Conservation (phyloP, 139 green algal species). For the Zygnema cylindricum region DNA sequence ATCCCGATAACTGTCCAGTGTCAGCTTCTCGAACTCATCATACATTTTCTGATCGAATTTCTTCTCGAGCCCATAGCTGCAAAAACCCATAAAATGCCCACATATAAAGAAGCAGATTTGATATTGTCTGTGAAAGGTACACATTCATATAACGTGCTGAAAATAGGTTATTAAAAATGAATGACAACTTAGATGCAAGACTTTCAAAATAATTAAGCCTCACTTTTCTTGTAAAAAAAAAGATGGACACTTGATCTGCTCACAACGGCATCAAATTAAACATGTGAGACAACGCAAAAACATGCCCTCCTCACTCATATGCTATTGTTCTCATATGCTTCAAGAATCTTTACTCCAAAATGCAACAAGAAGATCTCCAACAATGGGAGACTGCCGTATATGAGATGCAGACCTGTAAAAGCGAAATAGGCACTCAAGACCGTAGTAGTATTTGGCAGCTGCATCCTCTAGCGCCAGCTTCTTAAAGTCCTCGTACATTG, state of each 20-base stretch:
- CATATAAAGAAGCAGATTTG: slow-evolving; percentile 7
- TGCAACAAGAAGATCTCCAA: too few relatives aligned
- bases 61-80: slow-evolving; percentile 92
- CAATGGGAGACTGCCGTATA: too few relatives aligned
- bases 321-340: too few relatives aligned
- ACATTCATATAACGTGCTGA: too few relatives aligned
- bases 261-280: background rate
- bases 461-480: slow-evolving; percentile 69
- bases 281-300: too few relatives aligned
- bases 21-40: slow-evolving; percentile 84
- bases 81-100: slow-evolving; percentile 52
- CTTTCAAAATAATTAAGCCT: background rate
- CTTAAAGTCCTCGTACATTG: slow-evolving; percentile 80
- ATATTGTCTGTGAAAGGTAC: background rate
- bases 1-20: slow-evolving; percentile 74
- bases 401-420: slow-evolving; percentile 66
- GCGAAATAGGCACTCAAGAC: slow-evolving; percentile 94
- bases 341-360: too few relatives aligned
- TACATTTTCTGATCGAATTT: slow-evolving; percentile 78
- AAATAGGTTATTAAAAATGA: too few relatives aligned
- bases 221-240: background rate
- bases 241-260: background rate
- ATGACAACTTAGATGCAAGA: too few relatives aligned
- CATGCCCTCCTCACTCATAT: too few relatives aligned
- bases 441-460: slow-evolving; percentile 82